Evolutionary conservation across 2,329 filamentous ascomycete species (phyloP).

Genomic region (Penicillium olsonii): DNA sequence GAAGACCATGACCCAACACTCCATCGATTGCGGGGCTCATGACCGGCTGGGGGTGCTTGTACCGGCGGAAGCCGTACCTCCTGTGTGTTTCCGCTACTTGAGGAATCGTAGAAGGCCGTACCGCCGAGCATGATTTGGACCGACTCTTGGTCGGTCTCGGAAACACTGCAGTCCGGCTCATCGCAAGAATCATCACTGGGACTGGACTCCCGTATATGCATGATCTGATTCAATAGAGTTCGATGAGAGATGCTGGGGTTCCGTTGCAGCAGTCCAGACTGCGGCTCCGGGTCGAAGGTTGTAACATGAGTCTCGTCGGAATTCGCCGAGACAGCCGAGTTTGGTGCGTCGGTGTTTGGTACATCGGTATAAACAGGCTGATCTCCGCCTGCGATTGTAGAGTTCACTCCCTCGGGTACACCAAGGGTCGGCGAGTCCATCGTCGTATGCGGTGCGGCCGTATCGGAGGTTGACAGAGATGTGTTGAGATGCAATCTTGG

Average conservation of each 20-base stretch:
- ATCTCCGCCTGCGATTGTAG: constrained; percentile 5
- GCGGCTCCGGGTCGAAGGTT: constrained; percentile 69
- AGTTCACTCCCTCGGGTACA: constrained; percentile 18
- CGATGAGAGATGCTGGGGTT: constrained; percentile 36
- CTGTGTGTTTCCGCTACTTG: constrained; percentile 33
- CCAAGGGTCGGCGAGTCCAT: constrained; percentile 50
- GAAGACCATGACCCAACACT: constrained; percentile 50
- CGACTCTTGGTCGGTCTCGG: constrained; percentile 55
- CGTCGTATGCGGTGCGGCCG: constrained; percentile 24
- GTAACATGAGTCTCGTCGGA: constrained; percentile 64
- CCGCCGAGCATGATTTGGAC: constrained; percentile 58
- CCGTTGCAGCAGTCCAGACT: constrained; percentile 55
- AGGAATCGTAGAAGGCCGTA: constrained; percentile 43
- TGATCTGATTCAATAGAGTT: constrained; percentile 51
- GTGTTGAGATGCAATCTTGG: constrained; percentile 34
- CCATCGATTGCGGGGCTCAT: constrained; percentile 38
- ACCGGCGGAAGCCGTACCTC: constrained; percentile 25
- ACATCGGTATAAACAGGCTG: constrained; percentile 8
- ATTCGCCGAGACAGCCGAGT: constrained; percentile 55
- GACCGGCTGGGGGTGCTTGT: constrained; percentile 20
- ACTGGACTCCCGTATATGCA: constrained; percentile 50
- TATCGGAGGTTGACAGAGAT: constrained; percentile 13
- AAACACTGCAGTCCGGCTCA: constrained; percentile 40
- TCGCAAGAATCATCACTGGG: constrained; percentile 44
- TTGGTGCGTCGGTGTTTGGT: constrained; percentile 21